phyloP scores from a whole-genome alignment of 441 rosid species.

The Capsella rubella region DNA sequence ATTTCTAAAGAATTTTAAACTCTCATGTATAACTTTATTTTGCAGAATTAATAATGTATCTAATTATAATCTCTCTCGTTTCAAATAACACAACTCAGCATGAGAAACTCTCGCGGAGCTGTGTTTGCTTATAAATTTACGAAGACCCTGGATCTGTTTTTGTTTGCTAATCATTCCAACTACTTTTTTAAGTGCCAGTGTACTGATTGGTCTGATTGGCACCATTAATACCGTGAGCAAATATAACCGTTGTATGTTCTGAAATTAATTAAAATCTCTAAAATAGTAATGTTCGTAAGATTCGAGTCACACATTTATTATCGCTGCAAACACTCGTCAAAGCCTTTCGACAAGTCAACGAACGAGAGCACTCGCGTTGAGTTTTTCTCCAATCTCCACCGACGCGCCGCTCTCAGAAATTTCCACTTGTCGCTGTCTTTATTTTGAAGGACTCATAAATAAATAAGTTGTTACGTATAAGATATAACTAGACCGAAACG shows the following conservation, averaged over 20 bases:
- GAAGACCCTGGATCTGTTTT: conserved; percentile 1
- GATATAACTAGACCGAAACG: conserved; percentile 10
- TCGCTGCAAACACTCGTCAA: conserved; percentile 15
- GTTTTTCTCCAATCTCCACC: conserved; percentile 28
- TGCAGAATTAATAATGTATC: conserved; percentile 26
- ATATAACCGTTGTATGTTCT: conserved; percentile 27
- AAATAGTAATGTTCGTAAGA: not conserved
- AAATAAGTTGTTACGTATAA: not conserved
- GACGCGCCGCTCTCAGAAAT: conserved; percentile 19
- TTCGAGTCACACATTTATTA: not conserved
- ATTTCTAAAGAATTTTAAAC: not conserved
- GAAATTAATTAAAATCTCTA: not conserved
- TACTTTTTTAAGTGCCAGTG: not conserved
- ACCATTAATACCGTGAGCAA: conserved; percentile 11
- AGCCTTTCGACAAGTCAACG: not conserved
- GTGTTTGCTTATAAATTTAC: conserved; percentile 5
- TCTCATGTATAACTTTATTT: conserved; percentile 6
- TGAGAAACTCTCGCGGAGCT: not conserved
- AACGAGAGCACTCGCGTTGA: not conserved
- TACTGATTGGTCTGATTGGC: conserved; percentile 7
- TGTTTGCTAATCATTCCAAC: not conserved
- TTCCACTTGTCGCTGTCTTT: conserved; percentile 17
- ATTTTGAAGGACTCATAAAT: conserved; percentile 1
- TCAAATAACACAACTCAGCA: not conserved
- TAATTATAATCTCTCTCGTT: conserved; percentile 15